These are phyloP conservation scores for Plasmodium coatneyi DNA, from an alignment of 169 alveolate genomes.

Conservation along the genomic window DNA sequence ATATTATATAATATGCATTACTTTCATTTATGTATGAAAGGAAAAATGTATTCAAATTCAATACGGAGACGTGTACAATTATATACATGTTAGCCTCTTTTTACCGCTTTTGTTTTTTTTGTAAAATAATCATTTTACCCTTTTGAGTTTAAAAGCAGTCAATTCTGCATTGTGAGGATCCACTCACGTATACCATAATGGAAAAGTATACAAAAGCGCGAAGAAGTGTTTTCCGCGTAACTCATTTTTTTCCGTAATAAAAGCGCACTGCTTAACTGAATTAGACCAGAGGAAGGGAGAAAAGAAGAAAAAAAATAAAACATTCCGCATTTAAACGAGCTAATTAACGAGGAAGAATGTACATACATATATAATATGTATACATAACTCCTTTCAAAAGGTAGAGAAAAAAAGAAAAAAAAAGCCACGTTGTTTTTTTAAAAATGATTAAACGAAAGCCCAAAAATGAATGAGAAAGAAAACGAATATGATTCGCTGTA, in stretches of 20 bases:
- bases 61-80: not conserved
- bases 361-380: not conserved
- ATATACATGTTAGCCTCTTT: not conserved
- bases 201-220: not conserved
- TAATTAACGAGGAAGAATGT: not conserved
- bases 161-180: not conserved
- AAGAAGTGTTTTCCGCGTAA: not conserved
- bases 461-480: conserved; percentile 60
- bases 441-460: conserved; percentile 5
- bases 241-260: not conserved
- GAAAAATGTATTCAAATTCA: not conserved
- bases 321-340: not conserved
- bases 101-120: not conserved
- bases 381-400: not conserved
- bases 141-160: not conserved
- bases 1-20: not conserved
- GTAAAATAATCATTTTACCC: not conserved
- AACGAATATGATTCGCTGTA: conserved; percentile 63
- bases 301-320: not conserved
- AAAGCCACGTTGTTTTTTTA: conserved; percentile 1
- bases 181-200: not conserved
- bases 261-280: not conserved
- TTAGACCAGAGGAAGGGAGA: not conserved
- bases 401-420: conserved; percentile 12
- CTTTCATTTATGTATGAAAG: not conserved